Conservation (phyloP, 768 basidiomycete species). For the Boletus vinaceobasis region DNA sequence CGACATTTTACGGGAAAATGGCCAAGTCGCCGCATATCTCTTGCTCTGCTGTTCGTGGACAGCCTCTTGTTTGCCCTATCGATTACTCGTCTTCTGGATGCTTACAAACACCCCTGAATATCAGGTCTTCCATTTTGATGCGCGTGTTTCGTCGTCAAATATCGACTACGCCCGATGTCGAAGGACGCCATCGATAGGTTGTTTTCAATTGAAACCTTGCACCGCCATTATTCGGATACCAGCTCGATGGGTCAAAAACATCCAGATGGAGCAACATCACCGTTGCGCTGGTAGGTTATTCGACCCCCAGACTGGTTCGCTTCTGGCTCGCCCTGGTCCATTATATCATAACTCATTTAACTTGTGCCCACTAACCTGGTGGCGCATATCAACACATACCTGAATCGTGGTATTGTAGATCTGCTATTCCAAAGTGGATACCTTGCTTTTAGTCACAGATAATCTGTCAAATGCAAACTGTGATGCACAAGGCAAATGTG, state of each 20-base stretch:
- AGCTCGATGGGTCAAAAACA: conserved; percentile 4
- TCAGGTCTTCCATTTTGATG: conserved; percentile 35
- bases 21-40: conserved; percentile 18
- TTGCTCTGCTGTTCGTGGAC: conserved; percentile 15
- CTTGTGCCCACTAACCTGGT: conserved; percentile 12
- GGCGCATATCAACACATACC: conserved; percentile 5
- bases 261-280: conserved; percentile 11
- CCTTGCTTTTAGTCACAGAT: conserved; percentile 5
- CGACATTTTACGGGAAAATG: conserved; percentile 7
- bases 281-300: conserved; percentile 5
- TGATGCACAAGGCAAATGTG: conserved; percentile 5
- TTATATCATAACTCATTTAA: conserved; percentile 1
- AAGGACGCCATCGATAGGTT: conserved; percentile 14
- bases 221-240: conserved; percentile 4
- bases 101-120: conserved; percentile 25
- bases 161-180: conserved; percentile 28
- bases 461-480: conserved; percentile 10
- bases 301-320: conserved; percentile 4
- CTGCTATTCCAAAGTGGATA: neutral
- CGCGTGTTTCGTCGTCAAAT: conserved; percentile 34
- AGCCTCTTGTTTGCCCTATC: conserved; percentile 22
- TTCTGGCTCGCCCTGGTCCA: neutral
- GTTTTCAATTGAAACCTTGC: conserved; percentile 13
- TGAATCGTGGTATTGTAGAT: conserved; percentile 3
- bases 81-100: conserved; percentile 17